Conservation (phyloP, 164 flowering plant species). For the Magnolia sinica region DNA sequence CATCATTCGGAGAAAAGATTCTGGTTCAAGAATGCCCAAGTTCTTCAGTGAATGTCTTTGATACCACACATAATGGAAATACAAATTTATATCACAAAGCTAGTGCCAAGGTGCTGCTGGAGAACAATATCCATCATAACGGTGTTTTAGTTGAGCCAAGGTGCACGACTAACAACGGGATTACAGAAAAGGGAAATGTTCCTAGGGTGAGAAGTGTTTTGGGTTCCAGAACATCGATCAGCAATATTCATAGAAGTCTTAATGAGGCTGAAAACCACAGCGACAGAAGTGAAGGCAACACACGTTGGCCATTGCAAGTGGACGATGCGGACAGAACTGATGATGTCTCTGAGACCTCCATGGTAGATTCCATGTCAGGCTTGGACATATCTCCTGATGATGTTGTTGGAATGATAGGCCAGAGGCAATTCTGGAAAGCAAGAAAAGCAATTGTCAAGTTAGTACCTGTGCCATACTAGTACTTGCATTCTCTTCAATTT, state of each 20-base stretch:
- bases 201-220: slow-evolving; percentile 16
- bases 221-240: slow-evolving; percentile 17
- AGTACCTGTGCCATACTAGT: slow-evolving; percentile 26
- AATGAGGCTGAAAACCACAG: slow-evolving; percentile 22
- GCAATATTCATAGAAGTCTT: slow-evolving; percentile 23
- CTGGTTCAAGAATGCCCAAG: slow-evolving; percentile 16
- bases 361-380: slow-evolving; percentile 44
- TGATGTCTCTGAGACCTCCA: slow-evolving; percentile 51
- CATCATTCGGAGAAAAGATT: slow-evolving; percentile 22
- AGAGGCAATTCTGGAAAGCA: slow-evolving; percentile 75
- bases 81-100: slow-evolving; percentile 19
- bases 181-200: slow-evolving; percentile 18
- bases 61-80: slow-evolving; percentile 20
- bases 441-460: slow-evolving; percentile 74
- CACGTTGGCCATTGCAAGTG: slow-evolving; percentile 17
- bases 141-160: slow-evolving; percentile 16
- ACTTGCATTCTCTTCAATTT: background rate
- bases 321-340: slow-evolving; percentile 35
- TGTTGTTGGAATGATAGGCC: slow-evolving; percentile 66
- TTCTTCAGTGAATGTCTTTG: slow-evolving; percentile 9
- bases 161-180: slow-evolving; percentile 1
- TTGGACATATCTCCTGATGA: slow-evolving; percentile 60
- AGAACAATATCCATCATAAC: slow-evolving; percentile 11
- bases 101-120: slow-evolving; percentile 14
- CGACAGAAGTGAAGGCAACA: slow-evolving; percentile 19